These are phyloP conservation scores for Pichia insulana DNA, from an alignment of 805 yeast species.

Conservation along the genomic window DNA sequence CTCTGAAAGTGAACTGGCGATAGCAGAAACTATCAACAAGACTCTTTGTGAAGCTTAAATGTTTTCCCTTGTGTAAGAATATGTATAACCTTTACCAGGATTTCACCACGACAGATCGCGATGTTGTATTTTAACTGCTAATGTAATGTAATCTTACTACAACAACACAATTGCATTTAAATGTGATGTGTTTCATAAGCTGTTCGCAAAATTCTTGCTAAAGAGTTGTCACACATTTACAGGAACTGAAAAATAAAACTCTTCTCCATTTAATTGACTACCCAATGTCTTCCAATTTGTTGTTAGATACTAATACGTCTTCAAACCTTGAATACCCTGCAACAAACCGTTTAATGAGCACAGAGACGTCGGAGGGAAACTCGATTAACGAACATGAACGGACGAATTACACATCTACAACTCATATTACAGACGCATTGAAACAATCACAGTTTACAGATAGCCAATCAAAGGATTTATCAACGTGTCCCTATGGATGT, in stretches of 20 bases:
- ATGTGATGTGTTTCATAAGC: too few relatives aligned
- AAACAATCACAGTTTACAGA: not conserved
- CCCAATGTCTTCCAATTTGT: not conserved
- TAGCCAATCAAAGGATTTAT: not conserved
- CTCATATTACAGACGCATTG: not conserved
- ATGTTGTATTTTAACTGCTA: constrained; percentile 29
- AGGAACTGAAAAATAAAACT: too few relatives aligned
- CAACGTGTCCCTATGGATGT: constrained; percentile 9
- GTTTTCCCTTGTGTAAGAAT: too few relatives aligned
- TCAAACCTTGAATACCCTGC: too few relatives aligned
- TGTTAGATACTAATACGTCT: not conserved
- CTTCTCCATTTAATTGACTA: too few relatives aligned
- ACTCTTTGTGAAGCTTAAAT: constrained; percentile 28
- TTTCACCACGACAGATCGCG: too few relatives aligned
- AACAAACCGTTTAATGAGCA: too few relatives aligned
- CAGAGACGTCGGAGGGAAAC: too few relatives aligned
- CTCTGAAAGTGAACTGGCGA: constrained; percentile 41
- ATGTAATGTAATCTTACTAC: constrained; percentile 14
- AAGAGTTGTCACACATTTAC: not conserved
- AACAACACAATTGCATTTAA: too few relatives aligned
- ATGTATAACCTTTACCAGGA: too few relatives aligned
- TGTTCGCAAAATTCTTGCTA: too few relatives aligned
- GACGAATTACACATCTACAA: not conserved
- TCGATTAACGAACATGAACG: not conserved
- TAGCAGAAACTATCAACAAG: constrained; percentile 42